Percentiles rank a stretch among this genome's conserved stretches.
phyloP scores from a whole-genome alignment of 805 yeast species.

The Yarrowia divulgata region DNA sequence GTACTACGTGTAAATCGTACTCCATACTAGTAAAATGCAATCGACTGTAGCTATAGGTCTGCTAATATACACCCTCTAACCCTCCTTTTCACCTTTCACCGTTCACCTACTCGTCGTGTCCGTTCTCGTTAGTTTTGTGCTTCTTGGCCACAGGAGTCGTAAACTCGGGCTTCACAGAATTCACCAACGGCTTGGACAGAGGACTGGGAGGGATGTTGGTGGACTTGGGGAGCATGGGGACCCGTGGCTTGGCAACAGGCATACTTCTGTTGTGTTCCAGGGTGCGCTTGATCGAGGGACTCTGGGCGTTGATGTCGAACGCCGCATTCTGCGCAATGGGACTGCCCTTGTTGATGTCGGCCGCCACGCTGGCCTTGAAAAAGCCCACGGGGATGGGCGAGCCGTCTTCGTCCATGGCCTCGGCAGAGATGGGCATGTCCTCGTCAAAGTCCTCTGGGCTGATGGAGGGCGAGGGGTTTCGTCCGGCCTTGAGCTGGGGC shows the following conservation, averaged over 20 bases:
- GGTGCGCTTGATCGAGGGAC: constrained; percentile 28
- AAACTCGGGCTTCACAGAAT: constrained; percentile 10
- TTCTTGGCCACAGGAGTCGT: constrained; percentile 29
- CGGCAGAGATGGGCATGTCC: constrained; percentile 1
- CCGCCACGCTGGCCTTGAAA: constrained; percentile 37
- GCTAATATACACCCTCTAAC: too few species aligned
- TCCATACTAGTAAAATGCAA: too few species aligned
- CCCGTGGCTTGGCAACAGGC: constrained; percentile 9
- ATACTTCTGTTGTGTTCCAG: constrained; percentile 17
- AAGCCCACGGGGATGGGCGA: constrained; percentile 35
- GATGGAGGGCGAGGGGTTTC: background rate
- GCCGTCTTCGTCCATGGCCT: constrained; percentile 30
- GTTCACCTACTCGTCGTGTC: too few species aligned
- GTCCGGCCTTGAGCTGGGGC: constrained; percentile 17
- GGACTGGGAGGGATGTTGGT: constrained; percentile 37
- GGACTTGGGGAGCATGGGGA: constrained; percentile 36
- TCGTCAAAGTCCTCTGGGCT: background rate
- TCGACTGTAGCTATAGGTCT: too few species aligned
- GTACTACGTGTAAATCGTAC: too few species aligned
- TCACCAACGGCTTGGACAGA: constrained; percentile 1
- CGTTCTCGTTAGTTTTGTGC: constrained; percentile 24
- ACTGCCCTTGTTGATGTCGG: constrained; percentile 33
- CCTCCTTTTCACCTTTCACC: background rate
- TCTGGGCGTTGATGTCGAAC: constrained; percentile 32
- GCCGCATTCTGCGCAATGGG: constrained; percentile 14